Conservation (phyloP, 345 rosid genomes). For the Ailanthus altissimus region DNA sequence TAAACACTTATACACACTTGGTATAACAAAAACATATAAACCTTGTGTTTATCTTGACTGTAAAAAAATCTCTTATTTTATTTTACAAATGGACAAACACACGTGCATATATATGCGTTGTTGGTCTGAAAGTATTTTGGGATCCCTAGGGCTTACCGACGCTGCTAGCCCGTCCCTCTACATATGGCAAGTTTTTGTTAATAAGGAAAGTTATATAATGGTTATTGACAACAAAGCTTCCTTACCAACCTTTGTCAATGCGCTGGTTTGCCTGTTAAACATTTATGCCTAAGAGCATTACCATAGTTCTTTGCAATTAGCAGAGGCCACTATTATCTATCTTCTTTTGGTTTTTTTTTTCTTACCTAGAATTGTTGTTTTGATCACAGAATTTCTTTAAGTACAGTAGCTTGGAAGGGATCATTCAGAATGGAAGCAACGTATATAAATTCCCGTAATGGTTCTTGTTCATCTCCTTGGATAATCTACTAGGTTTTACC, state of each 20-base stretch:
- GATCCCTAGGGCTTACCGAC: background rate
- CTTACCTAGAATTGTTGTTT: background rate
- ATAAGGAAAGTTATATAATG: slow-evolving; percentile 6
- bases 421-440: background rate
- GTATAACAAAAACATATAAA: background rate
- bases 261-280: background rate
- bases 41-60: no score
- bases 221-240: background rate
- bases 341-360: background rate
- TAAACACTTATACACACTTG: background rate
- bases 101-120: no score
- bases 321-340: background rate
- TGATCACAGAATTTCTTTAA: background rate
- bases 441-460: background rate
- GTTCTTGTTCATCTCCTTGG: background rate
- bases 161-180: background rate
- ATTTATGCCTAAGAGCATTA: background rate
- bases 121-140: no score
- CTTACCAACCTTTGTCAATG: background rate
- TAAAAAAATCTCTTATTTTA: background rate
- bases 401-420: background rate
- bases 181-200: background rate
- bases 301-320: background rate
- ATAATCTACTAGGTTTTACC: background rate
- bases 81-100: background rate